Evolutionary conservation across 306 rosid species (phyloP), one percentile per base, ranked within the genome.

Genomic region (Pyrus betulifolia): DNA sequence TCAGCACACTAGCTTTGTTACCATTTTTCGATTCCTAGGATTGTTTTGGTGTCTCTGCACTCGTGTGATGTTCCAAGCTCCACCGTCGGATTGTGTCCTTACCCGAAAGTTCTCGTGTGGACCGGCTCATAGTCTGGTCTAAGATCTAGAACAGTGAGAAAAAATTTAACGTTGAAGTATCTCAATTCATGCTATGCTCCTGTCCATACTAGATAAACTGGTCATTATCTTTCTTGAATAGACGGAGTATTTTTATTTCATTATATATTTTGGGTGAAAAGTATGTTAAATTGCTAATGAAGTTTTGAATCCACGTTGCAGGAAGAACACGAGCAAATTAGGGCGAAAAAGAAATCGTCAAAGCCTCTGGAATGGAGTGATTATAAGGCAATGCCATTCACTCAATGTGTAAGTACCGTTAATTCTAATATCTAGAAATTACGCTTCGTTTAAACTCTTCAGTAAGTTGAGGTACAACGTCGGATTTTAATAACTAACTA

Each of bases 381-480:
- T 88, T 81, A 90, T 33, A 95, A 95, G 81, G 89, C 97, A 14
- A 95, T 95, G 98, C 87, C 90, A 58, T 95, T 95, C 82, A 92
- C 98, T 28, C 97, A 92, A 86, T 95, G 96, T 35, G 98, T 95
- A 83, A 90, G 98, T 62, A 30, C 0, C 7, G 44, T 3, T 61
- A 57, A 8, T n/a, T 57, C 45, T 40, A 40, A 40, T 40, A 40
- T 2, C 45, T 40, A 9, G 45, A 40, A 40, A 40, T 40, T 4
- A 51, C 2, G 4, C 57, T 51, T 51, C 12, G 57, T 57, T 57
- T 22, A n/a, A 49, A 49, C 54, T 49, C 54, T 4, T 2, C 3
- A 49, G 2, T 4, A 49, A 49, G 1, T 0, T 13, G 18, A 5
- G 54, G 6, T 46, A 46, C 15, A 4, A 2, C 2, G 1, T 49